Evolutionary conservation across 331 rosid species (phyloP).

Genomic region (Pyracantha coccinea): DNA sequence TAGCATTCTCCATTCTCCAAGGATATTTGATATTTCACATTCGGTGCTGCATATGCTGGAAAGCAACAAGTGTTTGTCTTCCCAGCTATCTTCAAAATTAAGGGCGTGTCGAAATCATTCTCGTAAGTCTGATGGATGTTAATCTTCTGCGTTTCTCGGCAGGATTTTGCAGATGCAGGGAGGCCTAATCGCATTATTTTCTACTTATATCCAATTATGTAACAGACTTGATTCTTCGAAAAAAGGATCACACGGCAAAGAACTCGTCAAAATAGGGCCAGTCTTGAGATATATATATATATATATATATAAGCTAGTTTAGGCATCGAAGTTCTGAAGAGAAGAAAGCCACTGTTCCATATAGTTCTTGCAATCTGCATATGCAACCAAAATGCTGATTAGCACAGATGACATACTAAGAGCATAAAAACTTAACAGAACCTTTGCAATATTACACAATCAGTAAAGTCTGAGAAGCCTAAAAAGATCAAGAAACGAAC

Average conservation of each 20-base stretch:
- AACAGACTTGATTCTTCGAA: constrained; percentile 8
- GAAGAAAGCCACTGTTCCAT: constrained; percentile 69
- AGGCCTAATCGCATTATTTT: background rate
- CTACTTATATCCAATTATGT: background rate
- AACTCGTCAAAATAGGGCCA: constrained; percentile 17
- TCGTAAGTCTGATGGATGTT: background rate
- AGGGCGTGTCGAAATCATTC: background rate
- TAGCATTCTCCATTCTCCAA: background rate
- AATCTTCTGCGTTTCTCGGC: background rate
- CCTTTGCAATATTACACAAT: too few relatives aligned
- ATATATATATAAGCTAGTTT: constrained; percentile 6
- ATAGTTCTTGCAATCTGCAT: constrained; percentile 59
- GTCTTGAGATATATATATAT: background rate
- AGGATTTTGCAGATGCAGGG: background rate
- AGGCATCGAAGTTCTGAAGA: constrained; percentile 42
- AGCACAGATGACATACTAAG: constrained; percentile 5
- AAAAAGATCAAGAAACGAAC: background rate
- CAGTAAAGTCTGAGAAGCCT: too few relatives aligned
- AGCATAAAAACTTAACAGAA: background rate
- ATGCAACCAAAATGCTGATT: constrained; percentile 11
- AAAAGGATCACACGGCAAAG: background rate
- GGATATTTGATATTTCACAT: constrained; percentile 2
- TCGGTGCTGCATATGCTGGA: background rate
- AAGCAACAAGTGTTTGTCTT: background rate
- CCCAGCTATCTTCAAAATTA: background rate